Evolutionary conservation across 768 basidiomycete species (phyloP), one percentile per base, ranked within the genome.

Genomic region (Lactifluus hygrophoroides): DNA sequence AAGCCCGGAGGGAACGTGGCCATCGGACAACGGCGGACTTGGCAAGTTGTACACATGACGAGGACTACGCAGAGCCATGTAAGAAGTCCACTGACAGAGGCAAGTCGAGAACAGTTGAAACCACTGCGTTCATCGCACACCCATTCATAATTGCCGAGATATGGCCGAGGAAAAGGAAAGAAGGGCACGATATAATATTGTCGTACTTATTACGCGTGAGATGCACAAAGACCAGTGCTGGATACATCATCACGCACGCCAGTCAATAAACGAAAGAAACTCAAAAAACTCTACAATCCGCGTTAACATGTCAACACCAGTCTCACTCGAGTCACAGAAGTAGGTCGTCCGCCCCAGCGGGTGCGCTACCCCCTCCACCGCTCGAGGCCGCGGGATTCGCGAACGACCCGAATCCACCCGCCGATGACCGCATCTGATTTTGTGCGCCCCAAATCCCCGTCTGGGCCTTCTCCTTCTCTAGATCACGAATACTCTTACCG

Each of bases 381-480:
- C 67, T 63, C 28, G 49, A 55, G n/a, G 61, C 52, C 42, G 65
- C n/a, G 40, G 62, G 43, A 46, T 66, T 66, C 13, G 60, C 66
- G 32, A 70, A 69, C 11, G 70, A 63, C 2, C 69, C 70, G 34
- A 71, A 69, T 9, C 60, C 67, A 5, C 65, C 52, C 35, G 67
- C 65, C n/a, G 64, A 59, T 3, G 68, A 63, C 49, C 64, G 67
- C 6, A 8, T 27, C 28, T 53, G 54, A 19, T 48, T 54, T 42
- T 64, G 64, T 2, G 66, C 57, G 4, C 87, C 90, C 94, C 94
- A 96, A 34, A 96, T 80, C 10, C 81, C 82, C 21, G 85, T 83
- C 68, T 80, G 80, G 3, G 84, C 80, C 75, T 94, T 93, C 75
- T 95, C 93, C 73, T 82, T 85, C 73, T 91, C 88, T 63, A 96